Evolutionary conservation across 495 filamentous ascomycete species (phyloP), one percentile per base, ranked within the genome.

Genomic region (Chlorociboria aeruginascens): DNA sequence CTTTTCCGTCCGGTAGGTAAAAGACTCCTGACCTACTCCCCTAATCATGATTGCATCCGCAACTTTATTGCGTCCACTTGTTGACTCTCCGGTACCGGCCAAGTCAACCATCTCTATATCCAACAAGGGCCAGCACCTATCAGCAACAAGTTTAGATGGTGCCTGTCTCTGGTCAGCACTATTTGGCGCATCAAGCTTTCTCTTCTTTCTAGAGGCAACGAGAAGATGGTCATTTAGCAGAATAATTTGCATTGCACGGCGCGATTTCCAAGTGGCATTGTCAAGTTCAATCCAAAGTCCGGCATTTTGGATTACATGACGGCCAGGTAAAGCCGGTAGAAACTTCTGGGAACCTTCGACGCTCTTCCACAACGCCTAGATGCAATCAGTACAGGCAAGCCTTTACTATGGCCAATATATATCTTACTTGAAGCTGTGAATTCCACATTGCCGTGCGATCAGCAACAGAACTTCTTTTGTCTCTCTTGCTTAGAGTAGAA

Each of bases 281-380:
- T 99, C 93, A 44, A 99, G 69, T 69, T 99, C 89, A 33, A 95
- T 82, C 92, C 92, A 99, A 43, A 83, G 74, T 3, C 83, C 79
- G 20, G 87, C 90, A 62, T 97, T 88, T 50, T 89, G 72, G 7
- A 97, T 76, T 36, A 99, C 85, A 61, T 97, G 92, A 37, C 92
- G 79, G 13, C 92, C 92, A 12, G 86, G 82, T 17, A 89, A 76
- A 35, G 92, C 90, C 1, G 92, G 92, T 2, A 99, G 70, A 52
- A 90, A 97, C 60, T 96, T 97, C 56, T 99, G 92, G 7, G 88
- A 93, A 1, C 92, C 93, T 60, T 96, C 93, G 8, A 99, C 85
- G 6, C 80, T 83, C 62, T 95, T 97, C 82, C 90, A 99, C 25
- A 99, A 67, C 3, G 82, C 81, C 57, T 77, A 20, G 1, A 32